Percentiles rank a stretch among this genome's conserved stretches.
These are phyloP conservation scores for Pseudogymnoascus sp. DNA, from an alignment of 2,329 filamentous ascomycete genomes.

Conservation along the genomic window DNA sequence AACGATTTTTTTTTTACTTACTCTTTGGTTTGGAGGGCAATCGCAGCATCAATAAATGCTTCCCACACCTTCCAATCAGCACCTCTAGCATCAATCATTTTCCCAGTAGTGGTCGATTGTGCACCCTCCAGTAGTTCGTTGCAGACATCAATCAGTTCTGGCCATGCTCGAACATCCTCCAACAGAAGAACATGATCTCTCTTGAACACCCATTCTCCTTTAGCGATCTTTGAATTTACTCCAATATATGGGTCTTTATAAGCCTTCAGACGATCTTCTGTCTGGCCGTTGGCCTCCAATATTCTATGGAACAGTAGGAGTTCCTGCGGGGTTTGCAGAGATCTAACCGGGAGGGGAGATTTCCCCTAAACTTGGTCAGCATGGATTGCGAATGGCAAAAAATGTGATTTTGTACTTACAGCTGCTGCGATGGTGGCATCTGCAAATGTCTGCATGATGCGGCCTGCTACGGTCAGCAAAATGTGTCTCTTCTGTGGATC, in stretches of 20 bases:
- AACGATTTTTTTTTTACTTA: constrained; percentile 16
- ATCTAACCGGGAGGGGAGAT: constrained; percentile 19
- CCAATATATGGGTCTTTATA: constrained; percentile 25
- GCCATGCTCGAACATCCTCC: constrained; percentile 22
- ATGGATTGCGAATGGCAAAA: not conserved
- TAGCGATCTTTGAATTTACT: constrained; percentile 27
- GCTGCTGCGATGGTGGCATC: constrained; percentile 23
- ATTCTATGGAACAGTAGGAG: constrained; percentile 27
- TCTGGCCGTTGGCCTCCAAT: constrained; percentile 20
- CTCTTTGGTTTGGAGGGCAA: constrained; percentile 19
- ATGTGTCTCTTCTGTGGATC: constrained; percentile 24
- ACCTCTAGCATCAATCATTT: constrained; percentile 24
- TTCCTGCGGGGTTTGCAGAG: constrained; percentile 30
- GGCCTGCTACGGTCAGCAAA: constrained; percentile 14
- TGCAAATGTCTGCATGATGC: constrained; percentile 23
- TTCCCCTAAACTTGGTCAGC: not conserved
- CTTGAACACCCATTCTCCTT: constrained; percentile 30
- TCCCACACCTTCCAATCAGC: constrained; percentile 30
- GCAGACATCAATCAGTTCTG: constrained; percentile 24
- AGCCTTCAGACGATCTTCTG: constrained; percentile 24
- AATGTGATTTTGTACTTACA: constrained; percentile 19
- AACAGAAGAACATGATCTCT: constrained; percentile 25
- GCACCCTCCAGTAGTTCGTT: constrained; percentile 23
- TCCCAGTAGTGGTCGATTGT: constrained; percentile 22
- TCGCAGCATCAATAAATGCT: constrained; percentile 24